Conservation (phyloP, 305 asterid genomes). For the Fraxinus angustifolia region DNA sequence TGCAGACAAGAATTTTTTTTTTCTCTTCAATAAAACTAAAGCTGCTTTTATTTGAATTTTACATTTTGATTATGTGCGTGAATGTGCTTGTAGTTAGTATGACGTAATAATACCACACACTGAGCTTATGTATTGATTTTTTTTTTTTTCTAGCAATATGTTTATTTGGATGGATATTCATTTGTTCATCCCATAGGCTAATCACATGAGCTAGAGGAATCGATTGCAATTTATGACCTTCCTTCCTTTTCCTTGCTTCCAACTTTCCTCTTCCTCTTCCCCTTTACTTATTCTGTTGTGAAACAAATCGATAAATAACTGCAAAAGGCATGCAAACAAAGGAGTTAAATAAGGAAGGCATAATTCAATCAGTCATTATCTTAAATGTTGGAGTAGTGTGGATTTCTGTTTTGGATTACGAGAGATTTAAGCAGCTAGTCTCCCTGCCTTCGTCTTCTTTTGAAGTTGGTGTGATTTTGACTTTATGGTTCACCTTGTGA, state of each 20-base stretch:
- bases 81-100: not conserved
- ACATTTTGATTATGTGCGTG: not conserved
- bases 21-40: not conserved
- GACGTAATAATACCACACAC: not conserved
- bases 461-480: not conserved
- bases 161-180: not conserved
- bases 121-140: not conserved
- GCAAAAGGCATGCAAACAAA: not conserved
- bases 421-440: not conserved
- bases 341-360: not conserved
- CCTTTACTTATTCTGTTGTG: not conserved
- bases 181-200: not conserved
- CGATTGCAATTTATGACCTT: not conserved
- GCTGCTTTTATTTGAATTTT: not conserved
- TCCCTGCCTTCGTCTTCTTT: not conserved
- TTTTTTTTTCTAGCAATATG: not conserved
- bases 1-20: not conserved
- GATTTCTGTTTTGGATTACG: not conserved
- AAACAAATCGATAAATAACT: not conserved
- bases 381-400: not conserved
- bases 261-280: not conserved
- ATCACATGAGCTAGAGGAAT: not conserved
- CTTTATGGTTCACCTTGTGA: constrained; percentile 10
- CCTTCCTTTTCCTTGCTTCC: not conserved
- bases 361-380: not conserved